Evolutionary conservation across 2,329 filamentous ascomycete species (phyloP), one percentile per base, ranked within the genome.

Genomic region (Neophaeococcomyces mojaviensis): DNA sequence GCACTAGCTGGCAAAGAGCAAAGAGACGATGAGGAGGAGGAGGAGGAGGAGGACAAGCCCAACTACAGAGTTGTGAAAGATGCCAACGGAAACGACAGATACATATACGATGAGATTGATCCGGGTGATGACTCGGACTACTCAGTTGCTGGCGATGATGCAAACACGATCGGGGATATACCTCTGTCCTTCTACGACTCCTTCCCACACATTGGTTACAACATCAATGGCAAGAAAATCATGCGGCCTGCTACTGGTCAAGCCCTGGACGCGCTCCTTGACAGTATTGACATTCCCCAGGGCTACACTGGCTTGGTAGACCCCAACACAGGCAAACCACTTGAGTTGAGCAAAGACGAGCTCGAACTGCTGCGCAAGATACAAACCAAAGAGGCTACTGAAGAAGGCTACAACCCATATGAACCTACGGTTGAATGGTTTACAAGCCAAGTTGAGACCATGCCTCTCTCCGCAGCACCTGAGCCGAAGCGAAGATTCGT

Each of bases 181-280:
- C 87, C 89, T 4, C 71, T 97, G 40, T 84, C 86, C 2, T 97
- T 95, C 68, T 98, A 98, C 71, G 92, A 98, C 64, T 85, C 87
- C 30, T 98, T 96, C 63, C 92, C 92, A 41, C 92, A 98, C 64
- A 96, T 98, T 62, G 92, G 92, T 49, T 98, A 98, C 68, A 87
- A 96, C 59, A 97, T 98, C 70, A 94, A 98, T 65, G 92, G 92
- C 65, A 96, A 94, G 77, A 94, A 86, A 67, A 95, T 98, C 54
- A 86, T 95, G 82, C 84, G 92, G 43, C 92, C 92, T 5, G 92
- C 94, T 3, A 90, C 88, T 56, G 90, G 90, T 43, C 85, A 95
- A 63, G 92, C 92, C 30, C 71, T 98, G 26, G 92, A 98, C 71
- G 88, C 88, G 10, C 75, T 98, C 35, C 74, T 98, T 8, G 90